A percentile compares a stretch with the other conserved stretches of the same genome.
These are phyloP conservation scores for Aspergillus quadrilineatus DNA, from an alignment of 2,329 filamentous ascomycete genomes.

Conservation along the genomic window DNA sequence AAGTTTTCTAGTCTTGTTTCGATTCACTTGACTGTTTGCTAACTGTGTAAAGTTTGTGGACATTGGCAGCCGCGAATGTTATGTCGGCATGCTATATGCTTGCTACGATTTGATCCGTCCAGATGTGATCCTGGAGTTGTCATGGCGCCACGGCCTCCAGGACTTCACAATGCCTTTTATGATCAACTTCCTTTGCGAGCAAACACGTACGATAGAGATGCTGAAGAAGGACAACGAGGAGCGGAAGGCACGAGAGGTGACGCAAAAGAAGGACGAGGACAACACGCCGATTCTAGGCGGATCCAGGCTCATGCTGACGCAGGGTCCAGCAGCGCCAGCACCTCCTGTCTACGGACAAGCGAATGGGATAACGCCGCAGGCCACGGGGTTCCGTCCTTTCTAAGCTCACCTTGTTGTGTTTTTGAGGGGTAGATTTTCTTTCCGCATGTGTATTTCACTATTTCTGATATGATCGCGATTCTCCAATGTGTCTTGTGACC, in stretches of 20 bases:
- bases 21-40: conserved; percentile 24
- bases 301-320: conserved; percentile 90
- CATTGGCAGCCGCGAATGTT: conserved; percentile 98
- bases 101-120: conserved; percentile 97
- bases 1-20: conserved; percentile 52
- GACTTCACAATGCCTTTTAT: conserved; percentile 99
- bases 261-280: conserved; percentile 86
- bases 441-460: conserved; percentile 6
- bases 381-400: conserved; percentile 70
- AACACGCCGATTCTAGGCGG: conserved; percentile 90
- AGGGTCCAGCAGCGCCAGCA: conserved; percentile 68
- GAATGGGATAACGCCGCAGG: conserved; percentile 86
- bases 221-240: conserved; percentile 97
- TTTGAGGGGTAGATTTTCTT: conserved; percentile 13
- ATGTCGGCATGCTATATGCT: conserved; percentile 98
- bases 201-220: conserved; percentile 77
- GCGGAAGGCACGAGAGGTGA: conserved; percentile 69
- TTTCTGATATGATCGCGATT: conserved; percentile 8
- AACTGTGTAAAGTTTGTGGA: conserved; percentile 77
- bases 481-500: conserved; percentile 5
- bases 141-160: conserved; percentile 89
- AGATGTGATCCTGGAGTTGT: conserved; percentile 90
- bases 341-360: conserved; percentile 70
- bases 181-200: conserved; percentile 95
- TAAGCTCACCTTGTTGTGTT: conserved; percentile 32